Base-by-base conservation (phyloP, 768 basidiomycete genomes). In the Mycena sanguinolenta region DNA sequence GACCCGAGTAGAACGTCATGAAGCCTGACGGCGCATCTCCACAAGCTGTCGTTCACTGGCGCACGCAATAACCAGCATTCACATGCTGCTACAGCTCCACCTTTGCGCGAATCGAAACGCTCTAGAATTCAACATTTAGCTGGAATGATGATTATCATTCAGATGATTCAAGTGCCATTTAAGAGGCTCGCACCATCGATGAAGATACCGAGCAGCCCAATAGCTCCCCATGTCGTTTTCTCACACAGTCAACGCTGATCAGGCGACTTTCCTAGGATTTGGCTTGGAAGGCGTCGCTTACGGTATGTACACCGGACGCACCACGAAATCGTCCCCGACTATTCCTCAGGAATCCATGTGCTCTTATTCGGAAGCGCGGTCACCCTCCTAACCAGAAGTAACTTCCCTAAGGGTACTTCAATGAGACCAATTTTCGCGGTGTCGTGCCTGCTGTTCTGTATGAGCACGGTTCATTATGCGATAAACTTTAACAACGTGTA, bases 401-500 rank as follows among this genome's bases (percentile, higher is more conserved):
- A 36, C 1, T n/a, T 16, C 9, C 53, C 27, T 27, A 63, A 42
- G 8, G 13, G 8, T 14, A 0, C 4, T 1, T 63, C 63, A 3
- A 55, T 14, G 2, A 16, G 54, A 1, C 52, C 63, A 25, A 42
- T 63, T 13, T 30, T 54, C 19, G 52, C 38, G 9, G 16, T 63
- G 27, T 28, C 27, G 19, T 63, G 23, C n/a, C 23, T 42, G 36
- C 54, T 63, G 52, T 63, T 63, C n/a, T 38, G 9, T 12, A 52
- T 63, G 0, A 28, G 52, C 53, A 63, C 63, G 16, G 63, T 63
- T 1, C 63, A 63, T 52, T 63, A 39, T 55, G 36, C 63, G 21
- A 27, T 63, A 36, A 63, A 63, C 53, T 63, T 63, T 28, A 63
- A 63, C 17, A 63, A 63, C 28, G 63, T 63, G 5, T 63, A 63